Evolutionary conservation across 2,329 filamentous ascomycete genomes (phyloP), one percentile per base, ranked within the genome.

Genomic region (Cercospora sp.): DNA sequence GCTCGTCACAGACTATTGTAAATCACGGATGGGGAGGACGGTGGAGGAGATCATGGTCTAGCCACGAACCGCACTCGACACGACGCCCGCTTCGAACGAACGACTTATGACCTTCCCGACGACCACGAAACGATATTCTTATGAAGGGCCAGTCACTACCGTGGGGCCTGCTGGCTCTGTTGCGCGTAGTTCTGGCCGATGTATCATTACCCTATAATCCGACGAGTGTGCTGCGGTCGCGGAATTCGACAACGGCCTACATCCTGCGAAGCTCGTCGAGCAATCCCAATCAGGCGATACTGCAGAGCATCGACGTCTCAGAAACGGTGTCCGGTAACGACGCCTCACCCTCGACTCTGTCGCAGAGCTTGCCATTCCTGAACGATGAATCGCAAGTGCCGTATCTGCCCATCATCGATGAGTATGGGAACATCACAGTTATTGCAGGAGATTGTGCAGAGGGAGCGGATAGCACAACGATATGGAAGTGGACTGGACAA

Each of bases 391-490:
- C 80, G 43, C 82, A 81, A 4, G 85, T 83, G 10, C 84, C 90
- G 0, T 95, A 93, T 74, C 85, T 89, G 6, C 88, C 93, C 0
- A 83, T 89, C 0, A 83, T 93, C 34, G 87, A 91, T 53, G 58
- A 59, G 1, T 84, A 87, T 74, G 92, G 92, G 16, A 87, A 89
- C 10, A 85, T 97, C 30, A 86, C 88, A 2, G 88, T 95, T 1
- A 90, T 93, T 66, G 84, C 89, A 0, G 94, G 94, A 2, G 85
- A 90, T 71, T 97, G 94, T 76, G 81, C 85, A 0, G 80, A 82
- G 32, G 81, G 84, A 2, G 82, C 81, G 3, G 80, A 79, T 43
- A 85, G 80, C 51, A 79, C 87, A 12, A 79, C 85, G 37, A 76
- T 96, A 65, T 97, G 92, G 92, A 87, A 82, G 24, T 94, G 90